Percentiles rank a stretch among this genome's conserved stretches.
These are phyloP conservation scores for Acacia crassicarpa DNA, from an alignment of 306 rosid species.

Conservation along the genomic window DNA sequence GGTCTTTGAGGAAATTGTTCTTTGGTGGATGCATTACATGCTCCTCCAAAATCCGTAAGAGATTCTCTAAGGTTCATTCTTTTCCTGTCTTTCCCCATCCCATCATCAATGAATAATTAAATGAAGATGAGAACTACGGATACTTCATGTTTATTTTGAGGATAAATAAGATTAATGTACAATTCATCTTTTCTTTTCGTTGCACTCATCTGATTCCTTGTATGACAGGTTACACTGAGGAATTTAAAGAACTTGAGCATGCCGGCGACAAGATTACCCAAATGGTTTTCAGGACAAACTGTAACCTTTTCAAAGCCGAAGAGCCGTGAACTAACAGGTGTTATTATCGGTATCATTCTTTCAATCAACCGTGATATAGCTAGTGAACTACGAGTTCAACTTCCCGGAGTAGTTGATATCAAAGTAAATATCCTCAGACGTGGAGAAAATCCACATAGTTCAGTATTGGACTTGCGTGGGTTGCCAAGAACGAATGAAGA, in stretches of 20 bases:
- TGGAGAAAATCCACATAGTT: slow-evolving; percentile 22
- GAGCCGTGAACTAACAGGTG: slow-evolving; percentile 43
- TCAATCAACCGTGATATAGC: slow-evolving; percentile 44
- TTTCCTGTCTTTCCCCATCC: slow-evolving; percentile 3
- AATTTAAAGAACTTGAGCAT: slow-evolving; percentile 52
- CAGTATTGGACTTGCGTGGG: slow-evolving; percentile 39
- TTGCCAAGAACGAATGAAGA: slow-evolving; percentile 49
- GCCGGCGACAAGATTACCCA: slow-evolving; percentile 61
- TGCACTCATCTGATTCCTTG: not conserved
- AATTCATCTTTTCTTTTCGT: not conserved
- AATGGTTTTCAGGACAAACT: slow-evolving; percentile 50
- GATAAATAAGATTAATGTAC: not conserved
- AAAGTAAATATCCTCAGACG: slow-evolving; percentile 41
- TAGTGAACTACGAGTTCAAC: slow-evolving; percentile 7
- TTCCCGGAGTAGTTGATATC: slow-evolving; percentile 43
- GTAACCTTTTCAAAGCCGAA: slow-evolving; percentile 42
- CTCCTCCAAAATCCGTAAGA: slow-evolving; percentile 38
- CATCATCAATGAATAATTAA: not conserved
- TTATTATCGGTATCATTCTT: slow-evolving; percentile 46
- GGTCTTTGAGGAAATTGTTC: slow-evolving; percentile 53
- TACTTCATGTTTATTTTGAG: not conserved
- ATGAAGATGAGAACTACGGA: not conserved
- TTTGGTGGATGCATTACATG: slow-evolving; percentile 55
- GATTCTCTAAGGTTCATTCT: slow-evolving; percentile 57
- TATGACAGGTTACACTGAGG: slow-evolving; percentile 52